Evolutionary conservation across 352 stramenopile genomes (phyloP).

Genomic region (Pythium scleroteichum): DNA sequence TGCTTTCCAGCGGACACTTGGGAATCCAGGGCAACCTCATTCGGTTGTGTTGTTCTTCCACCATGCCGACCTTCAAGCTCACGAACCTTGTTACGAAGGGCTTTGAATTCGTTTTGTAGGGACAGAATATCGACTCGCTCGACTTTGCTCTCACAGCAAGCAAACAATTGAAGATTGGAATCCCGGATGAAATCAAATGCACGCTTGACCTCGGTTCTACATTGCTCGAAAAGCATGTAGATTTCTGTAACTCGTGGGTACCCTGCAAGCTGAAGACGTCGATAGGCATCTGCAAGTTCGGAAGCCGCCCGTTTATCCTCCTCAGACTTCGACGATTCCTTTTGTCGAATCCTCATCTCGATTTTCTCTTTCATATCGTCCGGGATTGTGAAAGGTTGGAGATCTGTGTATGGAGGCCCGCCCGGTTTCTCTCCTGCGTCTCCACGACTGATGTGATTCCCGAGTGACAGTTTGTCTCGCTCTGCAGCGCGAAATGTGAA

Average conservation of each 20-base stretch:
- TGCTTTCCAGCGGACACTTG: too few relatives aligned
- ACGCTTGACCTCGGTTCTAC: conserved; percentile 63
- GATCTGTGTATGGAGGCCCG: conserved; percentile 55
- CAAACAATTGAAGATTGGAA: conserved; percentile 68
- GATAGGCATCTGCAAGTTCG: conserved; percentile 63
- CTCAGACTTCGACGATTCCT: conserved; percentile 52
- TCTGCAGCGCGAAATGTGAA: conserved; percentile 57
- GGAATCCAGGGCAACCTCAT: too few relatives aligned
- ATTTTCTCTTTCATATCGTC: conserved; percentile 83
- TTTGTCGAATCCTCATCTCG: conserved; percentile 61
- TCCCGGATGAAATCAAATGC: conserved; percentile 66
- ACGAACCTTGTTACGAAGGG: conserved; percentile 40
- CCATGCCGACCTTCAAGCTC: conserved; percentile 28
- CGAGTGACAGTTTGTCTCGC: conserved; percentile 54
- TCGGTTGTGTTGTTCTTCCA: not conserved
- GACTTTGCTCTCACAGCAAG: conserved; percentile 62
- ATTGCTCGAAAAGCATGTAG: conserved; percentile 59
- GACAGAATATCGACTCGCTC: conserved; percentile 48
- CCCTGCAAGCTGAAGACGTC: conserved; percentile 53
- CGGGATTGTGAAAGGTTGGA: conserved; percentile 72
- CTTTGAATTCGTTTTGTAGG: conserved; percentile 55
- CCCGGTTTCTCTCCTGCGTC: conserved; percentile 25
- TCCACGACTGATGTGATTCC: conserved; percentile 43
- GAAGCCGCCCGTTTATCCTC: conserved; percentile 40
- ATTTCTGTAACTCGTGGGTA: conserved; percentile 66